These are phyloP conservation scores for Alliaria petiolata DNA, from an alignment of 345 rosid genomes.

Conservation along the genomic window DNA sequence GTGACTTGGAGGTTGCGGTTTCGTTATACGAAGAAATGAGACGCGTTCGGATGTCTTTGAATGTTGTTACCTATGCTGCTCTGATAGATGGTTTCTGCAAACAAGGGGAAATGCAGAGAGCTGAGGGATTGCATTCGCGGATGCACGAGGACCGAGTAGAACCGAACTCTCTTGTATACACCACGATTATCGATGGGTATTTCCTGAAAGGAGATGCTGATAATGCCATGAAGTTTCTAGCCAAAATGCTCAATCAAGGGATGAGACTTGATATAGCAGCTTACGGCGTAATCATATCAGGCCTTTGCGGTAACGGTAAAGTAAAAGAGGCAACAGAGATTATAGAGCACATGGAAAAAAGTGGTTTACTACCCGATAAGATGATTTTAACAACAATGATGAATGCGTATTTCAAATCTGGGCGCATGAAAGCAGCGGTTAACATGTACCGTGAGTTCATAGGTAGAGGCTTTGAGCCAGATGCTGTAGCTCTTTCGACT, in stretches of 20 bases:
- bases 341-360: conserved; percentile 30
- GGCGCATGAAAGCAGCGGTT: conserved; percentile 32
- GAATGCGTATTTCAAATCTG: conserved; percentile 40
- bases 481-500: conserved; percentile 40
- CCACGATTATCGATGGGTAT: conserved; percentile 36
- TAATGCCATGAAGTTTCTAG: conserved; percentile 36
- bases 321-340: conserved; percentile 26
- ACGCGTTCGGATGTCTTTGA: conserved; percentile 18
- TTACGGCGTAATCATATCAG: conserved; percentile 37
- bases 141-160: conserved; percentile 31
- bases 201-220: conserved; percentile 33
- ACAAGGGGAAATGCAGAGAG: conserved; percentile 35
- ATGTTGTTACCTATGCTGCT: conserved; percentile 35
- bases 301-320: conserved; percentile 38
- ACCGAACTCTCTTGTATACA: conserved; percentile 35
- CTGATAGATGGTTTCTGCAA: conserved; percentile 44
- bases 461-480: conserved; percentile 38
- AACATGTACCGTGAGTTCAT: conserved; percentile 18
- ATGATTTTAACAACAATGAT: conserved; percentile 39
- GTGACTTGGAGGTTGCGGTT: conserved; percentile 35
- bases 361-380: conserved; percentile 37
- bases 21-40: conserved; percentile 37
- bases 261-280: conserved; percentile 35
- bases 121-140: conserved; percentile 24
- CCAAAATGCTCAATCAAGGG: conserved; percentile 35